Evolutionary conservation across 23 red algal genomes (phyloP), one percentile per base, ranked within the genome.

Genomic region (Gracilaria caudata): DNA sequence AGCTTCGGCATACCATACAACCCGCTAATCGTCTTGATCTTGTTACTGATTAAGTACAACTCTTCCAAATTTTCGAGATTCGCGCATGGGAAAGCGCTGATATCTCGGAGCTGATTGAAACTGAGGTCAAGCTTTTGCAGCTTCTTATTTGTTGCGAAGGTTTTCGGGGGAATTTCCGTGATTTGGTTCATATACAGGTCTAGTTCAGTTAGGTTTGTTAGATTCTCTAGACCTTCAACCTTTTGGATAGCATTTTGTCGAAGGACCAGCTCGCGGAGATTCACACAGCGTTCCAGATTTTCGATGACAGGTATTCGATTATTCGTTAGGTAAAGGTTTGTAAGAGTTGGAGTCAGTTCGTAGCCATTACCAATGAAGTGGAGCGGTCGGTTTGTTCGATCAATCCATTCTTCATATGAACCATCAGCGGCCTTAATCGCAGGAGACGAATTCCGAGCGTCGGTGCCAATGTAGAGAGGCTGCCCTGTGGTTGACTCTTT

Each of bases 141-240:
- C n/a, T 90, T 90, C 17, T 71, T n/a, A 53, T 83, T 83, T 7
- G 57, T 46, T 4, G 34, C 60, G 19, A 99, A 94, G 21, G 64
- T 56, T 10, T 53, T 72, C 2, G 88, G 56, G 4, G 77, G 85
- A 23, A 99, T 80, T 17, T 63, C 56, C 10, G 33, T 72, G 40
- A 99, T 82, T 29, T 83, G 65, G 74, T 99, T 99, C 66, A 96
- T 83, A 90, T 96, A 99, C 10, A 99, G 70, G 43, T 99, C 97
- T 38, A 99, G 36, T 33, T 99, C 93, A 45, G 76, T 77, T 17
- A 99, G 88, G 32, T 84, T 73, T 9, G 64, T 20, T 35, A 94
- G 74, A 51, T 64, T 55, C 21, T 73, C 58, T 24, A 99, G 74
- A 30, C 82, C 91, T 46, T 76, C 68, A 32, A 99, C 46, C 43